phyloP scores from a whole-genome alignment of 2,329 filamentous ascomycete species.

The Exophiala sideris region DNA sequence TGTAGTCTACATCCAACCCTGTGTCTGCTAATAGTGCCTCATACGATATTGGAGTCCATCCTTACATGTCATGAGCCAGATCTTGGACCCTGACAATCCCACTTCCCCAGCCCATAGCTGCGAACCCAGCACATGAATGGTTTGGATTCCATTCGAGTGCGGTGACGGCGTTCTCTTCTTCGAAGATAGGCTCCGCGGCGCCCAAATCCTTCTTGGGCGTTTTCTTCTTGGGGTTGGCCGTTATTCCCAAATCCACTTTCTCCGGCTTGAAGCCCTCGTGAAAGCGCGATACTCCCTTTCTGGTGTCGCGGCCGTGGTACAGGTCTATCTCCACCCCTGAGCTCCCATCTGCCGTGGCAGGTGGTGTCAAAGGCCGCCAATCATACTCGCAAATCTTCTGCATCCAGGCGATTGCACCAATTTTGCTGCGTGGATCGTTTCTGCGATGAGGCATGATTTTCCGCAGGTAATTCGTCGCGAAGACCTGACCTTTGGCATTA shows the following conservation, averaged over 20 bases:
- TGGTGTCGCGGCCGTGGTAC: constrained; percentile 20
- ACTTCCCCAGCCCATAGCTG: constrained; percentile 63
- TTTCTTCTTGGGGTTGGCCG: constrained; percentile 4
- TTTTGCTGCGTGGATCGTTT: neutral
- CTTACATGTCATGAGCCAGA: constrained; percentile 44
- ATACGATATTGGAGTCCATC: neutral
- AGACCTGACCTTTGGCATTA: constrained; percentile 50
- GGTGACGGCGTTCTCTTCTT: constrained; percentile 62
- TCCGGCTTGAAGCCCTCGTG: constrained; percentile 44
- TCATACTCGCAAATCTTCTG: constrained; percentile 59
- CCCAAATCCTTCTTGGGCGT: constrained; percentile 2
- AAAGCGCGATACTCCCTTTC: constrained; percentile 41
- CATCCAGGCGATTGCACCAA: constrained; percentile 45
- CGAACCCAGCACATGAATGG: constrained; percentile 62
- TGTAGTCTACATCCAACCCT: too few species aligned
- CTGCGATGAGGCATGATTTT: constrained; percentile 40
- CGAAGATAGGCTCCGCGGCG: constrained; percentile 50
- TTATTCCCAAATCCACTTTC: constrained; percentile 30
- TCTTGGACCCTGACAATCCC: constrained; percentile 66
- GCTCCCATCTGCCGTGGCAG: too few species aligned
- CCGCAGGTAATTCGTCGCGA: constrained; percentile 51
- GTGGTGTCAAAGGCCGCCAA: constrained; percentile 39
- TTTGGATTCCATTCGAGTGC: constrained; percentile 68
- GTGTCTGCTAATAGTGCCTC: too few species aligned
- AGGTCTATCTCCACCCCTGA: constrained; percentile 10